phyloP scores from a whole-genome alignment of 139 green algal species.

The Tetradesmus obliquus region DNA sequence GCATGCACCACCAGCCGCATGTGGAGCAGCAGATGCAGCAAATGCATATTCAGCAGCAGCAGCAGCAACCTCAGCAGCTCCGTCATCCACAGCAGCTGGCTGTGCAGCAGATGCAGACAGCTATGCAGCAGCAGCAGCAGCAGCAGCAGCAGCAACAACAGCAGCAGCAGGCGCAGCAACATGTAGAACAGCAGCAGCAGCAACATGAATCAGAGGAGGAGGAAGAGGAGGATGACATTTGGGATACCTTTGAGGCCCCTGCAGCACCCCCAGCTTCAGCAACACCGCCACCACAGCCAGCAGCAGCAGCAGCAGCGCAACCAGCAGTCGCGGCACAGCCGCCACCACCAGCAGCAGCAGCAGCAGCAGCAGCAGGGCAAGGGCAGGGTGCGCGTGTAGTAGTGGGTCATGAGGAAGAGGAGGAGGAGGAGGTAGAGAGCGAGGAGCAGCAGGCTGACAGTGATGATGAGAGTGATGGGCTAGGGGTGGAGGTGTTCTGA shows the following conservation, averaged over 20 bases:
- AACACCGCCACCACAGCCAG: background rate
- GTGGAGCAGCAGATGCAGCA: conserved; percentile 2
- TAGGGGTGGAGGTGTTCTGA: conserved; percentile 48
- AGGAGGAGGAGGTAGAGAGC: conserved; percentile 21
- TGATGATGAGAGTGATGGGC: conserved; percentile 37
- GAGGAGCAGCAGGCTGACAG: background rate
- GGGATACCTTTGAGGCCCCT: background rate
- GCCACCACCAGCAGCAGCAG: conserved; percentile 8
- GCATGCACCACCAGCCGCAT: background rate
- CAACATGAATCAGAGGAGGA: background rate
- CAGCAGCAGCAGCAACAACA: background rate
- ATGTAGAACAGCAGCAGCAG: background rate
- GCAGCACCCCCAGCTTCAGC: conserved; percentile 10
- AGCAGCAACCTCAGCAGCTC: background rate
- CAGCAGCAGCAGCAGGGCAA: background rate
- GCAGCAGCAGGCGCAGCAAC: conserved; percentile 2
- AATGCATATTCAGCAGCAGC: background rate
- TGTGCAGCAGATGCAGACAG: background rate
- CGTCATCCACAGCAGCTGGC: background rate
- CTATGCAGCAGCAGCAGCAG: conserved; percentile 4
- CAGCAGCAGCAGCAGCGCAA: background rate
- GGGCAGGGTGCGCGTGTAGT: background rate
- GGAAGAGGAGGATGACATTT: conserved; percentile 23
- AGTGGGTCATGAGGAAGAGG: conserved; percentile 24
- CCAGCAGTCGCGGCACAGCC: background rate